phyloP scores from a whole-genome alignment of 768 basidiomycete genomes.

The Tylopilus intermedius region DNA sequence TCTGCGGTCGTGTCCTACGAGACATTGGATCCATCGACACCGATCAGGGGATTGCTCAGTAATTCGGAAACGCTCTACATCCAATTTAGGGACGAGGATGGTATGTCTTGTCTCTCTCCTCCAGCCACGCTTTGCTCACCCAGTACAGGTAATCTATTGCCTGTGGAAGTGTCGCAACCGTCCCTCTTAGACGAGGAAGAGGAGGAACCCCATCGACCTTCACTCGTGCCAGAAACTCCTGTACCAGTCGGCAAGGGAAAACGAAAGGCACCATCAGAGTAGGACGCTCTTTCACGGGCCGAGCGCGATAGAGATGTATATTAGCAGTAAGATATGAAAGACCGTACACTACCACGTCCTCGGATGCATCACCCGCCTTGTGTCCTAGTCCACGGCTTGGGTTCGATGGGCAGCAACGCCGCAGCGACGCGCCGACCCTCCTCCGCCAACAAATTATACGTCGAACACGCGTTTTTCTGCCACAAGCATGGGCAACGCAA shows the following conservation, averaged over 20 bases:
- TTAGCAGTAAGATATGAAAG: conserved; percentile 8
- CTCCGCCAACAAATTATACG: conserved; percentile 89
- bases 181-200: conserved; percentile 61
- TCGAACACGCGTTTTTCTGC: conserved; percentile 89
- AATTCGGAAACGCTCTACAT: conserved; percentile 70
- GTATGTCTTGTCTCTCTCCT: conserved; percentile 31
- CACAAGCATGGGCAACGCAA: not conserved
- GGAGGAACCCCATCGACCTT: conserved; percentile 32
- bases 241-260: conserved; percentile 48
- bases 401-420: conserved; percentile 70
- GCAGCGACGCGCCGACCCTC: conserved; percentile 92
- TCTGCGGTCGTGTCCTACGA: conserved; percentile 39
- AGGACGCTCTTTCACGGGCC: not conserved
- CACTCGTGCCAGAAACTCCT: conserved; percentile 27
- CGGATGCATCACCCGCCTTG: conserved; percentile 1
- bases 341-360: conserved; percentile 14
- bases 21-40: conserved; percentile 36
- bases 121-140: not conserved
- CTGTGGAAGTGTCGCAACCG: conserved; percentile 56
- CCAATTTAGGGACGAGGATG: conserved; percentile 58
- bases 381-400: conserved; percentile 46
- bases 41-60: conserved; percentile 47
- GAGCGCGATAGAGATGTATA: not conserved
- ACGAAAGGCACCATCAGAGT: conserved; percentile 47
- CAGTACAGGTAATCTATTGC: conserved; percentile 49